Evolutionary conservation across 1,284 basidiomycete genomes (phyloP), one percentile per base, ranked within the genome.

Genomic region (Leccinum subatratum): DNA sequence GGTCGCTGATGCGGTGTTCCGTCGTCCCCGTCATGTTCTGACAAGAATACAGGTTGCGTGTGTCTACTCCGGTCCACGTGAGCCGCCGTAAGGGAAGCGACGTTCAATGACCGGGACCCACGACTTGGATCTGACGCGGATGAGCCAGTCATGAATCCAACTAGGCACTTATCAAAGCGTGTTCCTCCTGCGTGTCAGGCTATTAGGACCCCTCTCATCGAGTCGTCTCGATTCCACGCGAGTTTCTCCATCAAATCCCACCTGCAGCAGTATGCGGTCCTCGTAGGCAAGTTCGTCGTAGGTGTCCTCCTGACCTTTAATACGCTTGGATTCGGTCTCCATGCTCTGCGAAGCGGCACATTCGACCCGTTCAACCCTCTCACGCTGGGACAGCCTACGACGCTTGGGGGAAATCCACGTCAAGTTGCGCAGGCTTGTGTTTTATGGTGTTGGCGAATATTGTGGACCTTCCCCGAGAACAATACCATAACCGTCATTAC

Each of bases 1-100:
- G 75, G 89, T 82, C 6, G 14, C 4, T 3, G 58, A 62, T 30
- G 7, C 1, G 7, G 11, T n/a, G 18, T 39, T 58, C 3, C 18
- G 14, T 60, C 28, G 37, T 37, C 11, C 34, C 11, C 3, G 39
- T 42, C 54, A 25, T 56, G 3, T n/a, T 48, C 66, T 74, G 62
- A 75, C 8, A 34, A 34, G 34, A 34, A 34, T 34, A 34, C 34
- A 34, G 11, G 34, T 34, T 12, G 11, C 16, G 16, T 42, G 18
- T 45, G n/a, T 48, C 9, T n/a, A 8, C 45, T n/a, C n/a, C 45
- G 45, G 45, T 48, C 45, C 45, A 8, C 45, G 45, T 11, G 45
- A n/a, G 45, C 45, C 45, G 45, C 45, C n/a, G 18, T 45, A 45
- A 11, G 37, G 14, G 14, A 39, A 39, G 37, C 37, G 14, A 39